Evolutionary conservation across 176 grass and related monocot genomes (phyloP).

Genomic region (Stipa capillata): DNA sequence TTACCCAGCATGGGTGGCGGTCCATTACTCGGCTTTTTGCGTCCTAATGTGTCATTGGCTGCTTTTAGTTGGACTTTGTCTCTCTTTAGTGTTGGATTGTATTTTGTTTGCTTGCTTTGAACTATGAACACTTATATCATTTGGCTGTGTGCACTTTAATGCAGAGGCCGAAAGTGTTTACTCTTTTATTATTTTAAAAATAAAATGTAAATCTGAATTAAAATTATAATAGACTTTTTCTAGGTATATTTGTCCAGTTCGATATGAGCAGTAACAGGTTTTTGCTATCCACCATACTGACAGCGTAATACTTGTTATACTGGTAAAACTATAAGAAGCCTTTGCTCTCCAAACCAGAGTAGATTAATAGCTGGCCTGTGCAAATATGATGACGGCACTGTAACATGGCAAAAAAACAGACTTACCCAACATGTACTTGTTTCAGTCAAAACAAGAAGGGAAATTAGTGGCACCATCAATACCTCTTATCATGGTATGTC

Average conservation of each 20-base stretch:
- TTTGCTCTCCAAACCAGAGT: not conserved
- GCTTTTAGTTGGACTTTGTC: too few species aligned
- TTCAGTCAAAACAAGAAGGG: not conserved
- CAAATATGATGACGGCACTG: not conserved
- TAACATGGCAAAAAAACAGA: not conserved
- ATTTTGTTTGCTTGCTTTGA: too few species aligned
- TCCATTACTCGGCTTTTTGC: too few species aligned
- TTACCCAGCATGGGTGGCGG: too few species aligned
- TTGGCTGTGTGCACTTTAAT: too few species aligned
- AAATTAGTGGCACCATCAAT: not conserved
- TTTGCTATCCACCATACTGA: not conserved
- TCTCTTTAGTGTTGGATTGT: too few species aligned
- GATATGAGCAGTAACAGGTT: not conserved
- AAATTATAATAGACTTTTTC: not conserved
- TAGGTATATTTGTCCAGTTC: not conserved
- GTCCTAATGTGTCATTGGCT: too few species aligned
- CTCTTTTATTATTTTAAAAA: too few species aligned
- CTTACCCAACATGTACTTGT: not conserved
- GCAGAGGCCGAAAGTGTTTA: too few species aligned
- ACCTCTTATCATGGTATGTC: not conserved
- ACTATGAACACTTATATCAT: too few species aligned
- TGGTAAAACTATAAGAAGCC: not conserved
- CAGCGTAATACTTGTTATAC: not conserved
- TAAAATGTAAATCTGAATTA: not conserved
- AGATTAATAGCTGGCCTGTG: not conserved